A percentile compares a stretch with the other conserved stretches of the same genome.
Conservation (phyloP, 345 rosid genomes). For the Pistacia atlantica region DNA sequence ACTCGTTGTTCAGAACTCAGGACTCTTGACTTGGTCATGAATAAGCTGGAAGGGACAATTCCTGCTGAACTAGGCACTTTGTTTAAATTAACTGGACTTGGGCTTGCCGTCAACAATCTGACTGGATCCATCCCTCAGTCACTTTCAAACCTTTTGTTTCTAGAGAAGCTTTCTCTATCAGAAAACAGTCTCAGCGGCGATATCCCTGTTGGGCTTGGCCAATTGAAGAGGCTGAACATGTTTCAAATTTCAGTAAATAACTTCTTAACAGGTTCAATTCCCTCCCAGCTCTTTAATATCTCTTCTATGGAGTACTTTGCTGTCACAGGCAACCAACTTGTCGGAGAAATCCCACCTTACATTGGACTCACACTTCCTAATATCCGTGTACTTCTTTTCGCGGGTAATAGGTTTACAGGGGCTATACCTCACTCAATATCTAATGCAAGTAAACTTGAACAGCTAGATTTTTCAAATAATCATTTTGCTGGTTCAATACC, state of each 20-base stretch:
- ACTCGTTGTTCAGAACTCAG: constrained; percentile 25
- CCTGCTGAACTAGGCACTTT: constrained; percentile 29
- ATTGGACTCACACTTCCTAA: constrained; percentile 29
- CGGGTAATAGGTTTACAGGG: constrained; percentile 23
- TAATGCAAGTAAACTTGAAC: constrained; percentile 22
- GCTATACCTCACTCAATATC: constrained; percentile 30
- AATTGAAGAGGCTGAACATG: constrained; percentile 13
- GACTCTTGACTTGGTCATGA: constrained; percentile 15
- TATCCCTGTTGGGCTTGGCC: constrained; percentile 28
- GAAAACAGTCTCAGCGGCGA: constrained; percentile 29
- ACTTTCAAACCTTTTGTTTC: constrained; percentile 22
- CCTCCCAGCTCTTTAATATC: constrained; percentile 25
- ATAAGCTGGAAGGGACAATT: constrained; percentile 32
- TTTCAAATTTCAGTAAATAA: constrained; percentile 25
- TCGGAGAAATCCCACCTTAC: constrained; percentile 21
- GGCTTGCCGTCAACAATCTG: constrained; percentile 27
- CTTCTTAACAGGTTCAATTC: constrained; percentile 30
- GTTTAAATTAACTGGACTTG: constrained; percentile 15
- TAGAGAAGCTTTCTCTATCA: constrained; percentile 11
- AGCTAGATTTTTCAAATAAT: neutral
- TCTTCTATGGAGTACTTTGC: constrained; percentile 20
- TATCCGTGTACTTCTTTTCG: constrained; percentile 17
- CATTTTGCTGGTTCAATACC: constrained; percentile 34
- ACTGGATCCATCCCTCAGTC: constrained; percentile 32
- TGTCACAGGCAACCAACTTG: constrained; percentile 13